Evolutionary conservation across 768 basidiomycete species (phyloP), one percentile per base, ranked within the genome.

Genomic region (Leccinum rimulosum): DNA sequence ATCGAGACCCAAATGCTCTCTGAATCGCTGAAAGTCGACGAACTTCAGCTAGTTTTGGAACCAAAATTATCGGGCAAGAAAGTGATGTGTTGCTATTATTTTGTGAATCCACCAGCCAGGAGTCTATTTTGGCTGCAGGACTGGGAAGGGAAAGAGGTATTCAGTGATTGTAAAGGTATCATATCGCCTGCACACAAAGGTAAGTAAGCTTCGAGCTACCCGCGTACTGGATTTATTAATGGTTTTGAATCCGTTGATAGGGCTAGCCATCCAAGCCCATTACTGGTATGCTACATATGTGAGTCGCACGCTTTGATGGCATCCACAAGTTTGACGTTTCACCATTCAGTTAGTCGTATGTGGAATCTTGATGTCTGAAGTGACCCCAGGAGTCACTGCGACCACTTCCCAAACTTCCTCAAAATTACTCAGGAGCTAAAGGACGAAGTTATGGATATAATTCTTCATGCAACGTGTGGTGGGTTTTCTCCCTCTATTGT

Each of bases 101-200:
- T 81, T 56, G 81, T 77, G 35, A 75, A 84, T 60, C 82, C 84
- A 50, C 22, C 61, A 0, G 68, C 70, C 0, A 77, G 81, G 17
- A 67, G 72, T 17, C 70, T 86, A 7, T 87, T 87, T 59, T 88
- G 82, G 77, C 56, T 85, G 36, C 77, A 85, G 47, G 61, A 73
- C 0, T 80, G 77, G 56, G 66, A 77, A 0, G 74, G 77, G 2
- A 33, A 52, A 0, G 55, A 68, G 5, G 64, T 84, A 33, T 63
- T 74, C 27, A 27, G 25, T 25, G 62, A 68, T 6, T 72, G 72
- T 43, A 57, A 25, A 52, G 70, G 70, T 6, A 12, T 6, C 0
- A 30, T 67, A 9, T 72, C 61, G 0, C 15, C 38, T 45, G 49
- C 66, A 0, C 72, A 73, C 54, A 68, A 68, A 69, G 68, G 72